These are phyloP conservation scores for Boletus vinaceobasis DNA, from an alignment of 768 basidiomycete species.

Conservation along the genomic window DNA sequence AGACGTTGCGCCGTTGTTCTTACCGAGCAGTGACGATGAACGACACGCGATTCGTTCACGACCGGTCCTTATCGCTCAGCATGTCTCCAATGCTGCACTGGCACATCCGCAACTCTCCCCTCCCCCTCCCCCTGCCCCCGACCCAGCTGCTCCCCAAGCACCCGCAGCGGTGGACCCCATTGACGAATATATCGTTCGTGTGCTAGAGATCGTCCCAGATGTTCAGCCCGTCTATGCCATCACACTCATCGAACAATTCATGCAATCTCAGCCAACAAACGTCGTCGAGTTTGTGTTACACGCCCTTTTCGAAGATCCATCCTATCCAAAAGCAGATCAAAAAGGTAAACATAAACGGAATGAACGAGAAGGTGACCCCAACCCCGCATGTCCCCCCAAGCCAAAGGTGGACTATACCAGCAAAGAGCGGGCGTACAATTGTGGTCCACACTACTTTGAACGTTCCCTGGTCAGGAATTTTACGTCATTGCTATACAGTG, in stretches of 20 bases:
- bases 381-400: constrained; percentile 32
- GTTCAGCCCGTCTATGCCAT: constrained; percentile 56
- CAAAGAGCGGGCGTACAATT: constrained; percentile 41
- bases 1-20: constrained; percentile 31
- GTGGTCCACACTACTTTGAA: constrained; percentile 46
- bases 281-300: constrained; percentile 57
- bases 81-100: neutral
- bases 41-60: neutral
- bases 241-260: constrained; percentile 44
- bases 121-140: neutral
- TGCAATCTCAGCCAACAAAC: constrained; percentile 31
- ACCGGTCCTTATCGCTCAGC: neutral
- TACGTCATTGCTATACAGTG: neutral
- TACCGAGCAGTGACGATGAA: constrained; percentile 39
- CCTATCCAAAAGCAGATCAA: constrained; percentile 53
- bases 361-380: constrained; percentile 25
- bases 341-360: constrained; percentile 45
- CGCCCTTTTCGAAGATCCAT: constrained; percentile 55
- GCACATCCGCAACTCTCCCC: neutral
- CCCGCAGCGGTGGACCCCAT: constrained; percentile 15
- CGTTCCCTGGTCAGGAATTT: constrained; percentile 46
- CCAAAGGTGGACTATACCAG: constrained; percentile 53
- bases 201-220: constrained; percentile 71
- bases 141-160: constrained; percentile 5
- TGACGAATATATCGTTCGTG: constrained; percentile 40